Evolutionary conservation across 441 rosid species (phyloP), one percentile per base, ranked within the genome.

Genomic region (Omphalea diandra): DNA sequence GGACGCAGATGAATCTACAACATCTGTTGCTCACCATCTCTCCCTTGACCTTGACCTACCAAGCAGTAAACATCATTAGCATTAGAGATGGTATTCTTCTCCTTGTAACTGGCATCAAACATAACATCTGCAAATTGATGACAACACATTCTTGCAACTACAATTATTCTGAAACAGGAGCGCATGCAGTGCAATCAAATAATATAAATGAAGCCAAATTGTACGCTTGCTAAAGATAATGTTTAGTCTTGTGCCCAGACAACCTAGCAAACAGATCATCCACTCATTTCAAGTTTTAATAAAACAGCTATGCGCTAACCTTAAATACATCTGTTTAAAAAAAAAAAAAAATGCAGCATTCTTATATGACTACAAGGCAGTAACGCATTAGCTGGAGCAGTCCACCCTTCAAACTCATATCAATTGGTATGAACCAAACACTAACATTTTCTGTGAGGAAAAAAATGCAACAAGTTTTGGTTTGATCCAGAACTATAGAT

Each of bases 21-120:
- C 57, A 22, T 40, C 62, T 26, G 66, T 71, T 60, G 56, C 77
- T 87, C 88, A 90, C 93, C 96, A 90, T 82, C 84, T 76, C 44
- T 78, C 88, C 82, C 89, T 71, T 58, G 91, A 67, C 63, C 87
- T 81, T 64, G 84, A 73, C 87, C 90, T 86, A 85, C 70, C 63
- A 76, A 71, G 52, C 53, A 53, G 18, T n/a, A 53, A 33, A 31
- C 11, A 24, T n/a, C n/a, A 9, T 41, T 8, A 26, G 40, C 67
- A 38, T 73, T 59, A 62, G 38, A 50, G 18, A 27, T 20, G 20
- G 17, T 50, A 18, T 43, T 11, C 18, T n/a, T 49, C 9, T 22
- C 5, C 64, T 17, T 33, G 20, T 36, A 52, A 60, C 29, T 41
- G 32, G 9, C 24, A 18, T 8, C 4, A 57, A 68, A 29, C 17